Percentiles rank a stretch among this genome's conserved stretches.
These are phyloP conservation scores for Scenedesmus sp. DNA, from an alignment of 163 green algal species.

Conservation along the genomic window DNA sequence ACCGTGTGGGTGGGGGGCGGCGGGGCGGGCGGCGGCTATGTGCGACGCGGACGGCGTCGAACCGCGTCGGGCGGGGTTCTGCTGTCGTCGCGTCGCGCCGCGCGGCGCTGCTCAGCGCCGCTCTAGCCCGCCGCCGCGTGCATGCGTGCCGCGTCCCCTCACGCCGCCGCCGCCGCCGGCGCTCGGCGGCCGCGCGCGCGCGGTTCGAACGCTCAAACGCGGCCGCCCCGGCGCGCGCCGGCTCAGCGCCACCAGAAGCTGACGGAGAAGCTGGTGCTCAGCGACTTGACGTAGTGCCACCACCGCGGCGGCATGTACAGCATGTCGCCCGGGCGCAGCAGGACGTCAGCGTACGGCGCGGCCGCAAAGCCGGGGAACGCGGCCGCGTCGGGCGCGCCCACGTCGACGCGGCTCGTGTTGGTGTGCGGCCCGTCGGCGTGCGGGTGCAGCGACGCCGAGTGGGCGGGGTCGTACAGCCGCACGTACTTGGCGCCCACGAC, in stretches of 20 bases:
- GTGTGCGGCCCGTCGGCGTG: slow-evolving; percentile 65
- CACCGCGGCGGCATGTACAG: slow-evolving; percentile 91
- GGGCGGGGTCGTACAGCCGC: slow-evolving; percentile 79
- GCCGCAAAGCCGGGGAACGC: slow-evolving; percentile 48
- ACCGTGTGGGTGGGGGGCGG: too few species aligned
- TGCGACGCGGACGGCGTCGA: too few species aligned
- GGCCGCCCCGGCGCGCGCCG: not conserved
- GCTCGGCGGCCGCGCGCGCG: too few species aligned
- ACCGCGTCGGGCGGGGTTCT: too few species aligned
- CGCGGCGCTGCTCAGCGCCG: too few species aligned
- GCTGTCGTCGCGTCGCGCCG: too few species aligned
- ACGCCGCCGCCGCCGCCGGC: too few species aligned
- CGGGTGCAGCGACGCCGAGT: slow-evolving; percentile 64
- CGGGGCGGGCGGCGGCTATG: too few species aligned
- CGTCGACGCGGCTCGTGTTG: slow-evolving; percentile 84
- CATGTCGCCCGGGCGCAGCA: slow-evolving; percentile 85
- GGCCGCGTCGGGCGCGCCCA: slow-evolving; percentile 48
- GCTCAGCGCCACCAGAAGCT: slow-evolving; percentile 88
- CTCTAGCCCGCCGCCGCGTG: too few species aligned
- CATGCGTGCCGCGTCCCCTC: too few species aligned
- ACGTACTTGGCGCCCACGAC: slow-evolving; percentile 94
- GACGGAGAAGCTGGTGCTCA: slow-evolving; percentile 84
- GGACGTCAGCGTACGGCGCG: slow-evolving; percentile 70
- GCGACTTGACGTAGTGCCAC: slow-evolving; percentile 93
- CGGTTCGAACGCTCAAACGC: too few species aligned